Conservation (phyloP, 192 early-diverging fungal genomes). For the Chytriomyces sp. region DNA sequence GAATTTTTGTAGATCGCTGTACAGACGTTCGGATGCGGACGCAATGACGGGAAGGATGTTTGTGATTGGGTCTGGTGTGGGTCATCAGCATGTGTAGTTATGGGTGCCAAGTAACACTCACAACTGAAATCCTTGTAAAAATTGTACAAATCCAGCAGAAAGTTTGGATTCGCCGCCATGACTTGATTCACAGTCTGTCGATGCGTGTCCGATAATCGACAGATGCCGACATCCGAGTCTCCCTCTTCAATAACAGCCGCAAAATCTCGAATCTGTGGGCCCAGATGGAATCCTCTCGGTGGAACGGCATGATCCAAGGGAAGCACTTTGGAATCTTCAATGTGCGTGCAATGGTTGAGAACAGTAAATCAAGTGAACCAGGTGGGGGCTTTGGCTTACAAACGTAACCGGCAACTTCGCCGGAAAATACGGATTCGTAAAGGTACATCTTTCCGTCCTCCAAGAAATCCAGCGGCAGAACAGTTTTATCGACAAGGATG, state of each 20-base stretch:
- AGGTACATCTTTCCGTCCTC: conserved; percentile 42
- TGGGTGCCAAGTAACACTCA: too few relatives aligned
- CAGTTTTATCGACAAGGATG: conserved; percentile 32
- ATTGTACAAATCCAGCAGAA: conserved; percentile 27
- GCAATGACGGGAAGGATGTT: conserved; percentile 6
- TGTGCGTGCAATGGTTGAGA: neutral
- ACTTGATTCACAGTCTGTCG: neutral
- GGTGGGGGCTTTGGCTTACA: neutral
- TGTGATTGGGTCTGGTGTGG: neutral
- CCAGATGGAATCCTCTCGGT: conserved; percentile 29
- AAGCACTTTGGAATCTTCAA: conserved; percentile 27
- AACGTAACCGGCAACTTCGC: conserved; percentile 34
- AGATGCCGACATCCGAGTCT: conserved; percentile 35
- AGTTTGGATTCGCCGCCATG: neutral
- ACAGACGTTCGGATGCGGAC: neutral
- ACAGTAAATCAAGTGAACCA: neutral
- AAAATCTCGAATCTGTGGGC: conserved; percentile 42
- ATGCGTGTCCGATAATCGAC: conserved; percentile 7
- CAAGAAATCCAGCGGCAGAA: conserved; percentile 35
- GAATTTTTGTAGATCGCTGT: neutral
- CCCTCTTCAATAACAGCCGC: conserved; percentile 29
- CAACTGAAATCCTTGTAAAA: conserved; percentile 34
- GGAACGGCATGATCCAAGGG: conserved; percentile 20
- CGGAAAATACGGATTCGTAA: conserved; percentile 44
- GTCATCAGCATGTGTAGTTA: too few relatives aligned